Evolutionary conservation across 2,329 filamentous ascomycete species (phyloP).

Genomic region (Colletotrichum sp.): DNA sequence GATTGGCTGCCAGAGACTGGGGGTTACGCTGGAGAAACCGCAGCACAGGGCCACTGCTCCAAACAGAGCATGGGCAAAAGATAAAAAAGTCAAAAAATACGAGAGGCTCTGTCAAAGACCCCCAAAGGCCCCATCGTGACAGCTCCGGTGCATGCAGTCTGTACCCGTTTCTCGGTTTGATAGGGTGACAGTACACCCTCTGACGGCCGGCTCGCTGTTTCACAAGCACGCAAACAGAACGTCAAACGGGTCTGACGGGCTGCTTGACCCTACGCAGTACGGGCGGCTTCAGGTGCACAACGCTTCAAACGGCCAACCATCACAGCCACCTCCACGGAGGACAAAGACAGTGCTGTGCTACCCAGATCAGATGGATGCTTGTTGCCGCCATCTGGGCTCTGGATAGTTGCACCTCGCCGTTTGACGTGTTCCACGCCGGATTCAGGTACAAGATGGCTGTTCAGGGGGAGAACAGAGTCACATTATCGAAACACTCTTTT

Average conservation of each 20-base stretch:
- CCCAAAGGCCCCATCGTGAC: background rate
- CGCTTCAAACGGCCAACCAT: slow-evolving; percentile 9
- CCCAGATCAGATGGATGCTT: background rate
- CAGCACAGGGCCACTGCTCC: background rate
- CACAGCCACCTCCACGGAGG: slow-evolving; percentile 15
- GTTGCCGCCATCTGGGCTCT: background rate
- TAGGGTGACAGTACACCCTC: slow-evolving; percentile 11
- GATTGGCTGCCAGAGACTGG: slow-evolving; percentile 12
- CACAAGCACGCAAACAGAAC: slow-evolving; percentile 12
- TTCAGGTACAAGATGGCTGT: slow-evolving; percentile 5
- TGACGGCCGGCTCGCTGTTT: slow-evolving; percentile 8
- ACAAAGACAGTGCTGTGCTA: background rate
- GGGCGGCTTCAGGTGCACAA: slow-evolving; percentile 11
- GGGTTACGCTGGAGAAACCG: slow-evolving; percentile 1
- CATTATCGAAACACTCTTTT: background rate
- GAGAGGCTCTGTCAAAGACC: slow-evolving; percentile 1
- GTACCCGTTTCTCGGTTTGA: slow-evolving; percentile 2
- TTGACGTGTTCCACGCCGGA: slow-evolving; percentile 3
- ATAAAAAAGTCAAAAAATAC: slow-evolving; percentile 10
- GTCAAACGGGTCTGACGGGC: slow-evolving; percentile 17
- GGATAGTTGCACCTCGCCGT: slow-evolving; percentile 1
- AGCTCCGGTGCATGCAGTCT: background rate
- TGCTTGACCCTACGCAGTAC: background rate
- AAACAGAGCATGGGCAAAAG: background rate
- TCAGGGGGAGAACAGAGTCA: background rate